Percentiles rank a stretch among this genome's conserved stretches.
Conservation (phyloP, 192 early-diverging fungal species). For the Backusella circina region DNA sequence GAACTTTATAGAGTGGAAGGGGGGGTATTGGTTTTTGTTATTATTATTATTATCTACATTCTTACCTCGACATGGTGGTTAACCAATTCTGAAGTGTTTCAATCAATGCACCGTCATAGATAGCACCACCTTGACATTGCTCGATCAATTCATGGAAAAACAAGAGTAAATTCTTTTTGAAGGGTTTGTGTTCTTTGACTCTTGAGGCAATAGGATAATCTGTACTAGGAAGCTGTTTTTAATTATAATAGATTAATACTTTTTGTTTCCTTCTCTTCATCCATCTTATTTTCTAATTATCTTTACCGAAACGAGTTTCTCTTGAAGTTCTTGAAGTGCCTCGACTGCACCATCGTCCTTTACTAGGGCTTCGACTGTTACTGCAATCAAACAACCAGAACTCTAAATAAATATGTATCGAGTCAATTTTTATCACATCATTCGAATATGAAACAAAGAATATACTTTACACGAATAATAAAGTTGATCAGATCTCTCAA, state of each 20-base stretch:
- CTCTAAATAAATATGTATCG: constrained; percentile 35
- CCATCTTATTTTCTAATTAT: background rate
- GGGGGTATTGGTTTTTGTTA: constrained; percentile 22
- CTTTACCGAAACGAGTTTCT: constrained; percentile 55
- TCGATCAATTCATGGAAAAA: constrained; percentile 61
- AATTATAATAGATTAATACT: background rate
- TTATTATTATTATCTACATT: background rate
- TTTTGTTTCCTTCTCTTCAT: background rate
- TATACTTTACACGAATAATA: constrained; percentile 49
- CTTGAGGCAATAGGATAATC: constrained; percentile 84
- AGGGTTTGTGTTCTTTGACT: constrained; percentile 57
- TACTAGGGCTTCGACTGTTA: constrained; percentile 41
- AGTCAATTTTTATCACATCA: background rate
- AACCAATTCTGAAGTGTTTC: constrained; percentile 64
- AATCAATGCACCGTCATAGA: constrained; percentile 61
- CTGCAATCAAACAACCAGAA: constrained; percentile 49
- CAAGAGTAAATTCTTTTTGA: constrained; percentile 62
- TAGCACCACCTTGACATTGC: constrained; percentile 53
- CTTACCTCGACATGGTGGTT: constrained; percentile 58
- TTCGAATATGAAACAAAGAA: constrained; percentile 12
- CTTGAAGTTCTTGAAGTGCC: constrained; percentile 56
- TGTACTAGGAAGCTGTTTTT: constrained; percentile 30
- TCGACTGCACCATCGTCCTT: constrained; percentile 56
- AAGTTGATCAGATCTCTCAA: constrained; percentile 75
- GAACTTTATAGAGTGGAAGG: constrained; percentile 49